phyloP scores from a whole-genome alignment of 1,139 yeast species.

The Diutina rugosa region DNA sequence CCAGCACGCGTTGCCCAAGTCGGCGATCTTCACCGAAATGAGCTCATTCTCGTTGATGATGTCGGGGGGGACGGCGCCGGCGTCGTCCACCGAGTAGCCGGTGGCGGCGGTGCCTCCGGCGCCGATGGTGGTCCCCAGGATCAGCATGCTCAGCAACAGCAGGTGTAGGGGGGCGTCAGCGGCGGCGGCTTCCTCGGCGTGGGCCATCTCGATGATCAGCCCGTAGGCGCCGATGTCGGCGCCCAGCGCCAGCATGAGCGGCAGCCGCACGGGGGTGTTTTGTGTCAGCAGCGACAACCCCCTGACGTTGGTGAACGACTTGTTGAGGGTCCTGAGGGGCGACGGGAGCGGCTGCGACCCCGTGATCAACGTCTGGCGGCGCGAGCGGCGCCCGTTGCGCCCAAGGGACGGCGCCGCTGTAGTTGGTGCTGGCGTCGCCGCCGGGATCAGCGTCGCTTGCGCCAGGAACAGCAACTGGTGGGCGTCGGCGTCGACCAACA shows the following conservation, averaged over 20 bases:
- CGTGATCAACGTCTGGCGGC: conserved; percentile 41
- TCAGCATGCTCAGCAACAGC: conserved; percentile 1
- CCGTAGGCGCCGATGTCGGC: conserved; percentile 1
- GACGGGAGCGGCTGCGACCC: neutral
- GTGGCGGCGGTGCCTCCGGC: neutral
- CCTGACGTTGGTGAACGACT: conserved; percentile 1
- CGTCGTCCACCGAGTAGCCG: neutral
- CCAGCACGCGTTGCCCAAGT: conserved; percentile 40
- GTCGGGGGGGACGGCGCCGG: conserved; percentile 2
- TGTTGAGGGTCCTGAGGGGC: conserved; percentile 1
- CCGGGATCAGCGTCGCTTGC: neutral
- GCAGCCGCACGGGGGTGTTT: conserved; percentile 2
- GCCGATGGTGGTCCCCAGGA: neutral
- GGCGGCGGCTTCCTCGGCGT: neutral
- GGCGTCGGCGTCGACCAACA: neutral
- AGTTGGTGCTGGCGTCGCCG: neutral
- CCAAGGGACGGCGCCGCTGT: conserved; percentile 26
- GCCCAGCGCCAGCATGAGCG: conserved; percentile 2
- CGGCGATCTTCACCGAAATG: conserved; percentile 37
- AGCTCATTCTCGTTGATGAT: conserved; percentile 32
- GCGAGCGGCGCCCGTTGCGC: conserved; percentile 40
- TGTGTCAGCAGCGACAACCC: neutral
- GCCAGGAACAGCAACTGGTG: neutral
- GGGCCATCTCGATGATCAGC: conserved; percentile 1
- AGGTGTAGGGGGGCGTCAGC: neutral